Evolutionary conservation across 345 rosid genomes (phyloP), one percentile per base, ranked within the genome.

Genomic region (Pugionium cornutum): DNA sequence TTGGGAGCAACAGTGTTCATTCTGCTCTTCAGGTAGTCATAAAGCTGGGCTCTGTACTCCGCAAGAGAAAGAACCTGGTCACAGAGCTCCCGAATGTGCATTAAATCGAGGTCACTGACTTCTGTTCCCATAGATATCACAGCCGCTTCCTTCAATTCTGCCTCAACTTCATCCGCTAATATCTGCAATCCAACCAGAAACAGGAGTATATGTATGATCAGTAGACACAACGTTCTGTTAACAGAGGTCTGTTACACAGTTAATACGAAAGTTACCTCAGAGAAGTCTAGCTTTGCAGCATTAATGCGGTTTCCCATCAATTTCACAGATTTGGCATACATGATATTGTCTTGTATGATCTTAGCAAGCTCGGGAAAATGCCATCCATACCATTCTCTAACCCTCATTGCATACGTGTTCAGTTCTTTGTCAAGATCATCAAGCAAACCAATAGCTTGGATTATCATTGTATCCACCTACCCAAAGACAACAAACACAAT

Each of bases 341-440:
- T 77, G 45, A 94, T 90, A 77, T 88, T 90, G 68, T 94, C 97
- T 32, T 75, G 81, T 11, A 94, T 69, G 64, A 94, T 88, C 86
- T 84, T 90, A 2, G 92, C 90, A 58, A 94, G 97, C 85, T 94
- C 99, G 0, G 97, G 99, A 72, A 94, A 90, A 83, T 94, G 99
- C 97, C 95, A 94, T 34, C 96, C 97, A 10, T 90, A 90, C 97
- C 96, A 86, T 53, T 94, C 96, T 7, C 87, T 81, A 37, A 87
- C 90, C 66, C 96, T 89, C 97, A 88, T 94, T 0, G 96, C 96
- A 56, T 90, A 90, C 1, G 89, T 87, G 72, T 90, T 90, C 4
- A 90, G 95, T 79, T 90, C 97, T 74, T 90, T 94, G 76, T 94
- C 96, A 68, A 94, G 96, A 72, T 94, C 97, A 43, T 90, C 99